These are phyloP conservation scores for Hypoxylon sp. DNA, from an alignment of 2,329 filamentous ascomycete species.

Conservation along the genomic window DNA sequence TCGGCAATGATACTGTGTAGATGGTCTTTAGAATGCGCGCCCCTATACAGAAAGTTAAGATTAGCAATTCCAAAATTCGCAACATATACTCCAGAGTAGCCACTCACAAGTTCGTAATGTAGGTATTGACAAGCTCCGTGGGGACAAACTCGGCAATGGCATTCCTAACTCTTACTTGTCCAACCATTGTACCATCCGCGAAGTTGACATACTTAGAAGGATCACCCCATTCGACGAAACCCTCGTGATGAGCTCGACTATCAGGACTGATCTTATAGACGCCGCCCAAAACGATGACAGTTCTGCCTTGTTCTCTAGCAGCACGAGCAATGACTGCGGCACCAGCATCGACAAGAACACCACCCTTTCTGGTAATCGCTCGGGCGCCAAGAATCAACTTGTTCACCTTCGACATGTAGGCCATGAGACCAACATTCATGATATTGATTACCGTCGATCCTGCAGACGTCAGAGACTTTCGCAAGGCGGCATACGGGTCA, in stretches of 20 bases:
- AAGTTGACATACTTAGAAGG: conserved; percentile 82
- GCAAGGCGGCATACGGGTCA: conserved; percentile 69
- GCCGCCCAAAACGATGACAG: conserved; percentile 89
- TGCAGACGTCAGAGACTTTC: conserved; percentile 81
- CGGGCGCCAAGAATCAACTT: conserved; percentile 94
- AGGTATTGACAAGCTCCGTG: conserved; percentile 81
- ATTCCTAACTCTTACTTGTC: conserved; percentile 82
- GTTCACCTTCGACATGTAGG: conserved; percentile 94
- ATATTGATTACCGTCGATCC: conserved; percentile 89
- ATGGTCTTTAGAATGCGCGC: conserved; percentile 69
- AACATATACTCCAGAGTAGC: not conserved
- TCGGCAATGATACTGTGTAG: conserved; percentile 81
- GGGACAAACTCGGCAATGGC: conserved; percentile 87
- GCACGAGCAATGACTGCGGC: conserved; percentile 86
- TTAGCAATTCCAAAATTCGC: conserved; percentile 31
- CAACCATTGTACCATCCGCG: conserved; percentile 83
- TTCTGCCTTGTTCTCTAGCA: conserved; percentile 84
- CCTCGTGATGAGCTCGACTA: conserved; percentile 85
- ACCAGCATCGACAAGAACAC: conserved; percentile 87
- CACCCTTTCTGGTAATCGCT: conserved; percentile 89
- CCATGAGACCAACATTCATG: conserved; percentile 87
- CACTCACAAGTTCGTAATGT: conserved; percentile 86
- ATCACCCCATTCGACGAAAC: conserved; percentile 88
- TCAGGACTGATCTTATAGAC: conserved; percentile 95
- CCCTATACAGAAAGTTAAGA: conserved; percentile 46